These are phyloP conservation scores for Epipyxis sp. DNA, from an alignment of 108 stramenopile species.

Conservation along the genomic window DNA sequence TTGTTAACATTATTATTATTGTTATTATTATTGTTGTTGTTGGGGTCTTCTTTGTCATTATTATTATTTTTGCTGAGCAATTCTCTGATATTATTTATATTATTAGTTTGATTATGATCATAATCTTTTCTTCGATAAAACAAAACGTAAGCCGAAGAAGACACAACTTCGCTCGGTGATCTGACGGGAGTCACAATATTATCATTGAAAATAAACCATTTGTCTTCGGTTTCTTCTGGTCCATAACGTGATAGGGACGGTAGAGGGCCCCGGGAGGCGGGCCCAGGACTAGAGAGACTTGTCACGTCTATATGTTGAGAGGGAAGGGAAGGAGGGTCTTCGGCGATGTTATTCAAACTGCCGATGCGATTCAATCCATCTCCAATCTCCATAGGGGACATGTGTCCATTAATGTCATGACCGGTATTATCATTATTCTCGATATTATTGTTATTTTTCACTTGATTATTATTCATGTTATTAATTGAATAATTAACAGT, in stretches of 20 bases:
- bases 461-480: too few species aligned
- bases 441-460: background rate
- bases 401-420: background rate
- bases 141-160: conserved; percentile 50
- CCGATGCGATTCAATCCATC: background rate
- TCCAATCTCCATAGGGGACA: background rate
- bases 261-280: too few species aligned
- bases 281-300: too few species aligned
- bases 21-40: too few species aligned
- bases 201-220: conserved; percentile 16
- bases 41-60: too few species aligned
- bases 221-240: background rate
- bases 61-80: too few species aligned
- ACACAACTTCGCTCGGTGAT: conserved; percentile 4
- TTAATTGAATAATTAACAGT: too few species aligned
- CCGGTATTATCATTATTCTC: background rate
- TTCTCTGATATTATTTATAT: too few species aligned
- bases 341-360: too few species aligned
- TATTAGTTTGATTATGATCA: too few species aligned
- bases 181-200: background rate
- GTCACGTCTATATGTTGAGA: background rate
- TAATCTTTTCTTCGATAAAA: conserved; percentile 49
- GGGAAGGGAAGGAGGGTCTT: background rate
- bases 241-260: too few species aligned
- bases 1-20: too few species aligned